Percentiles rank a stretch among this genome's conserved stretches.
phyloP scores from a whole-genome alignment of 208 protist genomes.

The Strigomonas culicis region DNA sequence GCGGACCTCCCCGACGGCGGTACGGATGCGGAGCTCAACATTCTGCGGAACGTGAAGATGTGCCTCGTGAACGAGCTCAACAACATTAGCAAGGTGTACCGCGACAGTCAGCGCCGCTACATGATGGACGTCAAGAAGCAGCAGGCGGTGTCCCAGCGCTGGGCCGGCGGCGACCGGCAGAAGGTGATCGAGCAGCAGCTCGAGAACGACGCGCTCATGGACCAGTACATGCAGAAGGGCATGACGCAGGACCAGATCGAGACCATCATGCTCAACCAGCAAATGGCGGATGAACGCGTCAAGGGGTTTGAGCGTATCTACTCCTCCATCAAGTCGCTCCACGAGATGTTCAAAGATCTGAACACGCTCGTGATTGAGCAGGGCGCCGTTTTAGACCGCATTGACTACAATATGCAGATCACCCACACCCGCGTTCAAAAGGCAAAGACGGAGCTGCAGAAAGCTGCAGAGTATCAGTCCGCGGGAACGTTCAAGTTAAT shows the following conservation, averaged over 20 bases:
- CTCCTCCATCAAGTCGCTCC: slow-evolving; percentile 90
- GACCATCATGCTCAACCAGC: slow-evolving; percentile 88
- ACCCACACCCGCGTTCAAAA: slow-evolving; percentile 83
- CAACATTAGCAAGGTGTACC: slow-evolving; percentile 83
- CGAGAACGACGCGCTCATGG: slow-evolving; percentile 81
- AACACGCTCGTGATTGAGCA: slow-evolving; percentile 93
- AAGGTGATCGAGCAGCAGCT: slow-evolving; percentile 84
- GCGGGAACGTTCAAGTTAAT: slow-evolving; percentile 90
- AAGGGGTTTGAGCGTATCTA: slow-evolving; percentile 93
- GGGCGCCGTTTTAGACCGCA: slow-evolving; percentile 92
- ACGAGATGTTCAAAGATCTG: slow-evolving; percentile 95
- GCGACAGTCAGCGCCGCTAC: slow-evolving; percentile 89
- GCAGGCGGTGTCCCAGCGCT: slow-evolving; percentile 78
- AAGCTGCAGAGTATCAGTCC: slow-evolving; percentile 88
- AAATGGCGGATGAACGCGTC: slow-evolving; percentile 89
- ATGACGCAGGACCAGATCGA: slow-evolving; percentile 93
- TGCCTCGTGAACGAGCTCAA: slow-evolving; percentile 89
- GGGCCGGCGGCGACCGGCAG: slow-evolving; percentile 78
- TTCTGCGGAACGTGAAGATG: slow-evolving; percentile 91
- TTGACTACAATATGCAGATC: slow-evolving; percentile 95
- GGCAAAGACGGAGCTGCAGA: slow-evolving; percentile 76
- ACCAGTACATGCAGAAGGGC: slow-evolving; percentile 89
- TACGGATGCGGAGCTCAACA: slow-evolving; percentile 84
- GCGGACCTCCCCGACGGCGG: slow-evolving; percentile 77
- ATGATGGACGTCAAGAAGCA: slow-evolving; percentile 92